Percentiles rank a stretch among this genome's conserved stretches.
Conservation (phyloP, 2,329 filamentous ascomycete species). For the Trichoderma aggressivum region DNA sequence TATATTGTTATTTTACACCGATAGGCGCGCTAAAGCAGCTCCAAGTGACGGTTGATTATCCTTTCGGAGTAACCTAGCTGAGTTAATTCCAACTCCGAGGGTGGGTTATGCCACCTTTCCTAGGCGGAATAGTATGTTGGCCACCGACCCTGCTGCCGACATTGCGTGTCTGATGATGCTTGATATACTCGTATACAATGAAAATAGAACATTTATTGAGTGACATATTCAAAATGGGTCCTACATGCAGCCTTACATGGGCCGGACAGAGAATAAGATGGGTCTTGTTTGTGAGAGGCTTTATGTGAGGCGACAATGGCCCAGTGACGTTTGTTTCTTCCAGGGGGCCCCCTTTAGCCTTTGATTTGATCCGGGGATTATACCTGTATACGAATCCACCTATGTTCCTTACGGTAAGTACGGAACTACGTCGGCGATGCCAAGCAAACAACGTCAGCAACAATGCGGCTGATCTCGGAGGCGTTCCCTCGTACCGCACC, state of each 20-base stretch:
- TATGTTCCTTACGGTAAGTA: not conserved
- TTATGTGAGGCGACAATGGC: not conserved
- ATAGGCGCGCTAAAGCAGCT: not conserved
- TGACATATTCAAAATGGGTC: not conserved
- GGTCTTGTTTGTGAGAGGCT: not conserved
- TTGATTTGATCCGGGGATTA: not conserved
- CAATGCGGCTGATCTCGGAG: not conserved
- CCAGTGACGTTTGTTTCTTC: not conserved
- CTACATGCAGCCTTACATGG: not conserved
- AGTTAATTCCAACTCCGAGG: not conserved
- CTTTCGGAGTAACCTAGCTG: not conserved
- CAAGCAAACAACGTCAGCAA: not conserved
- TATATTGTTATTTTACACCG: not conserved
- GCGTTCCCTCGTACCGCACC: not conserved
- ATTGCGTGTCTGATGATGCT: not conserved
- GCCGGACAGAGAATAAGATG: not conserved
- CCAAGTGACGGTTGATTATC: not conserved
- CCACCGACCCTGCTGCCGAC: not conserved
- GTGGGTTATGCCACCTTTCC: not conserved
- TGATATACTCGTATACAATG: not conserved
- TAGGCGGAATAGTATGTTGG: not conserved
- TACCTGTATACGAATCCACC: not conserved
- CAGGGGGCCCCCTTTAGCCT: not conserved
- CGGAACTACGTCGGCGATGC: not conserved
- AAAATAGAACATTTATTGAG: not conserved